Conservation (phyloP, 176 grass and related monocot species). For the Eremochloa ophiuroides region DNA sequence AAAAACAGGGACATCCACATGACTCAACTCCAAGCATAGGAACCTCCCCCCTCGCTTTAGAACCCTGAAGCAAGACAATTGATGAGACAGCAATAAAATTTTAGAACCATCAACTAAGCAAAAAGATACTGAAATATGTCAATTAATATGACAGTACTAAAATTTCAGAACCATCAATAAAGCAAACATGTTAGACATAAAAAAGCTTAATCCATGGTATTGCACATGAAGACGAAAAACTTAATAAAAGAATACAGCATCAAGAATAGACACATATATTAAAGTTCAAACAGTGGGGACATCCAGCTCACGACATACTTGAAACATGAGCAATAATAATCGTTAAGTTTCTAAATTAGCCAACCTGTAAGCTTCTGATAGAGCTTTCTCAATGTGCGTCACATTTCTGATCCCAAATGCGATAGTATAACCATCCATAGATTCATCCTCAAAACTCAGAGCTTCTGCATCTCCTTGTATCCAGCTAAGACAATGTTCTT, state of each 20-base stretch:
- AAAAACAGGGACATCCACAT: slow-evolving; percentile 71
- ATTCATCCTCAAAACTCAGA: slow-evolving; percentile 79
- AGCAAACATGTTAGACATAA: not conserved
- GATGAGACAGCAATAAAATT: slow-evolving; percentile 13
- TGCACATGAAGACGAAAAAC: not conserved
- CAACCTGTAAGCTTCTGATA: slow-evolving; percentile 81
- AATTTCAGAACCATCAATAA: not conserved
- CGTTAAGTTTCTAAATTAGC: not conserved
- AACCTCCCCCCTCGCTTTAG: slow-evolving; percentile 86
- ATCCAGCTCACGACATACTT: not conserved
- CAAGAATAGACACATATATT: not conserved
- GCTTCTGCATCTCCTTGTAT: slow-evolving; percentile 87
- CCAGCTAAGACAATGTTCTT: slow-evolving; percentile 68
- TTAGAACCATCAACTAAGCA: not conserved
- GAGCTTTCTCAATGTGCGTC: slow-evolving; percentile 88
- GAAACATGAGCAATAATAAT: not conserved
- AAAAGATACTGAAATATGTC: not conserved
- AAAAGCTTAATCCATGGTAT: not conserved
- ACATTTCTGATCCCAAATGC: slow-evolving; percentile 97
- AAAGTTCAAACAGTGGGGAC: not conserved
- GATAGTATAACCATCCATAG: slow-evolving; percentile 95
- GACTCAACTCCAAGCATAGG: slow-evolving; percentile 90
- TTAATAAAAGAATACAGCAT: not conserved
- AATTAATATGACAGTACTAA: not conserved
- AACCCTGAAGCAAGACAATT: slow-evolving; percentile 54